Conservation (phyloP, 768 basidiomycete species). For the Leccinum variicolor region DNA sequence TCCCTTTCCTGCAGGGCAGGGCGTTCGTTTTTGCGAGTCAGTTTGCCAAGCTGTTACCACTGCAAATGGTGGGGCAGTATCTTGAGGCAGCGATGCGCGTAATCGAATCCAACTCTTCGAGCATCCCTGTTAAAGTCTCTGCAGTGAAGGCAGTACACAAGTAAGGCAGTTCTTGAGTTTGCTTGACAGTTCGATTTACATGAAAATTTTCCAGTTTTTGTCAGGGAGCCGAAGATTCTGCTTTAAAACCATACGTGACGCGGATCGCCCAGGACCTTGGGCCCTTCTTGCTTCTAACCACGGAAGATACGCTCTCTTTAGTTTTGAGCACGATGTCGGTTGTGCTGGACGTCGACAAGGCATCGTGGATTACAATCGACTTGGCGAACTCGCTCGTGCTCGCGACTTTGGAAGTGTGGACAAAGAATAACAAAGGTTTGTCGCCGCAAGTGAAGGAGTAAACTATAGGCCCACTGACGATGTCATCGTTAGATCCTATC, state of each 20-base stretch:
- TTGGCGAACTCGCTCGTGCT: conserved; percentile 63
- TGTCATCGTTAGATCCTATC: conserved; percentile 67
- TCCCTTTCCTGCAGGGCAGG: conserved; percentile 91
- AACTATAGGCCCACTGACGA: background rate
- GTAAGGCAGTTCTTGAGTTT: conserved; percentile 43
- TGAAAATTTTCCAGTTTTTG: conserved; percentile 55
- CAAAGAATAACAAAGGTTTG: conserved; percentile 79
- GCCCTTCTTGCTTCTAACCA: conserved; percentile 74
- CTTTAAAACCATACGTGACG: conserved; percentile 60
- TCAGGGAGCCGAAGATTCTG: conserved; percentile 53
- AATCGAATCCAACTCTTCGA: conserved; percentile 66
- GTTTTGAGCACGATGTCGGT: conserved; percentile 84
- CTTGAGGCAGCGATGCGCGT: conserved; percentile 84
- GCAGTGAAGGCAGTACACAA: conserved; percentile 93
- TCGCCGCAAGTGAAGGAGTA: background rate
- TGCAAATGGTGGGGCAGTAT: conserved; percentile 77
- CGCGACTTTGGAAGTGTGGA: conserved; percentile 78
- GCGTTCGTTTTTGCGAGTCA: conserved; percentile 94
- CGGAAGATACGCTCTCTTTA: conserved; percentile 86
- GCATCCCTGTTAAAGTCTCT: conserved; percentile 89
- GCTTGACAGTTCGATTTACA: conserved; percentile 1
- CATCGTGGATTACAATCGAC: conserved; percentile 67
- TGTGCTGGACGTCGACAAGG: conserved; percentile 69
- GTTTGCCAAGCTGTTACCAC: conserved; percentile 71
- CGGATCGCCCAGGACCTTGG: conserved; percentile 79